A percentile compares a stretch with the other conserved stretches of the same genome.
phyloP scores from a whole-genome alignment of 345 rosid species.

The Euphorbia lathyris region DNA sequence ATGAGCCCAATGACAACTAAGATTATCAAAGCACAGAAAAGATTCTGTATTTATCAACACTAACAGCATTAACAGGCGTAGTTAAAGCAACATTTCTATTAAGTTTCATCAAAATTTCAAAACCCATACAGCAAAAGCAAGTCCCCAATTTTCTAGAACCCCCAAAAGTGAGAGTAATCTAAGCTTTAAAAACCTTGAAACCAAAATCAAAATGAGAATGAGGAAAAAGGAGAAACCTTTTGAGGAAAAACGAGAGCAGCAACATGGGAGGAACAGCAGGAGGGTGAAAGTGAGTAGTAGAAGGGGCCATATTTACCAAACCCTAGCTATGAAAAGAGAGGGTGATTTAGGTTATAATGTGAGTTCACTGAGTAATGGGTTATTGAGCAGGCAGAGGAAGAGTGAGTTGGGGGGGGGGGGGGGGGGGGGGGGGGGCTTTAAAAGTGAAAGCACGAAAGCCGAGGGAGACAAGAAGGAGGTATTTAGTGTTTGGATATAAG shows the following conservation, averaged over 20 bases:
- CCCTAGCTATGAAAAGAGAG: not conserved
- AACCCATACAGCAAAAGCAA: not conserved
- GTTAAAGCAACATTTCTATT: not conserved
- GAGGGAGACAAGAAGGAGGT: not conserved
- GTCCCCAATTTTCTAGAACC: not conserved
- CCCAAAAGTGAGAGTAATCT: not conserved
- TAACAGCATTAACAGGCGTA: not conserved
- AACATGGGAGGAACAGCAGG: conserved; percentile 2
- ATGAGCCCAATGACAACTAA: not conserved
- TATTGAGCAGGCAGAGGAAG: not conserved
- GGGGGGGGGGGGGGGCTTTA: not conserved
- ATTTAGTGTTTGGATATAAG: not conserved
- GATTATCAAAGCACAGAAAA: no score
- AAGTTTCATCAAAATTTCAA: not conserved
- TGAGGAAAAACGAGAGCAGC: not conserved
- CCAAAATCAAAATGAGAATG: not conserved
- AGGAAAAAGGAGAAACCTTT: conserved; percentile 2
- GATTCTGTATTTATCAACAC: no score
- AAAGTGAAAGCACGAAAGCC: not conserved
- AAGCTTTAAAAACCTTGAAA: not conserved
- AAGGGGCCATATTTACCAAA: conserved; percentile 1
- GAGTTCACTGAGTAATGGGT: not conserved
- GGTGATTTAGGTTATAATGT: not conserved
- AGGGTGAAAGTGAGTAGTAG: no score
- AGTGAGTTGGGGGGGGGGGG: no score